phyloP scores from a whole-genome alignment of 1,284 basidiomycete genomes.

The Apiotrichum veenhuisii region DNA sequence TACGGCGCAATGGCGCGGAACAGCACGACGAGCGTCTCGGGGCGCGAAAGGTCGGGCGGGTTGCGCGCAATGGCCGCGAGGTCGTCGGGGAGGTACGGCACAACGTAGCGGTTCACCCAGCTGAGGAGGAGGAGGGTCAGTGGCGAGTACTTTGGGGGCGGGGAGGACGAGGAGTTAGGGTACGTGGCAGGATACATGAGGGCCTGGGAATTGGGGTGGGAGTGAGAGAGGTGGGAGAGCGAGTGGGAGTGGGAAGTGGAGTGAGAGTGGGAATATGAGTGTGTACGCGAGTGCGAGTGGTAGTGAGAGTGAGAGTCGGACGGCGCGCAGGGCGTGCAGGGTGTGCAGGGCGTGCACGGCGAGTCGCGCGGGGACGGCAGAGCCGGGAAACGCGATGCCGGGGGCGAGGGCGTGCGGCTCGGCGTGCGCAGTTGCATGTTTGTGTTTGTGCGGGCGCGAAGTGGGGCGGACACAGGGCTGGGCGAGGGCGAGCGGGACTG shows the following conservation, averaged over 20 bases:
- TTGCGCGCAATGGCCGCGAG: constrained; percentile 29
- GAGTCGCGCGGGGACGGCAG: not conserved
- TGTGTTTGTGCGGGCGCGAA: not conserved
- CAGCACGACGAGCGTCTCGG: constrained; percentile 35
- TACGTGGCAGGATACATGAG: not conserved
- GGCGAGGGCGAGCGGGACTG: not conserved
- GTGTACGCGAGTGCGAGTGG: no score
- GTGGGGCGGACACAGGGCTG: not conserved
- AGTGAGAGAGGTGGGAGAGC: not conserved
- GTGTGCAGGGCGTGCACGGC: not conserved
- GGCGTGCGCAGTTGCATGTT: not conserved
- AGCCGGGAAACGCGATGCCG: not conserved
- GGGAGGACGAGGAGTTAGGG: not conserved
- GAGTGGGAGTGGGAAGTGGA: no score
- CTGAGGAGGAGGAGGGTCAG: constrained; percentile 16
- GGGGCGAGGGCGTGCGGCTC: not conserved
- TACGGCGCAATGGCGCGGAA: constrained; percentile 35
- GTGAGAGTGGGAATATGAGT: no score
- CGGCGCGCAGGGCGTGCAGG: not conserved
- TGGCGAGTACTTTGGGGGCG: not conserved
- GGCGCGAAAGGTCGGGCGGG: constrained; percentile 35
- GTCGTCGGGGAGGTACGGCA: constrained; percentile 33
- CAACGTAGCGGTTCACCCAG: constrained; percentile 20
- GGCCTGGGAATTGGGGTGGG: not conserved
- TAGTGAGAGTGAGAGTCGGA: no score